Evolutionary conservation across 75 land plant genomes (phyloP).

Genomic region (Ceratopteris richardii): DNA sequence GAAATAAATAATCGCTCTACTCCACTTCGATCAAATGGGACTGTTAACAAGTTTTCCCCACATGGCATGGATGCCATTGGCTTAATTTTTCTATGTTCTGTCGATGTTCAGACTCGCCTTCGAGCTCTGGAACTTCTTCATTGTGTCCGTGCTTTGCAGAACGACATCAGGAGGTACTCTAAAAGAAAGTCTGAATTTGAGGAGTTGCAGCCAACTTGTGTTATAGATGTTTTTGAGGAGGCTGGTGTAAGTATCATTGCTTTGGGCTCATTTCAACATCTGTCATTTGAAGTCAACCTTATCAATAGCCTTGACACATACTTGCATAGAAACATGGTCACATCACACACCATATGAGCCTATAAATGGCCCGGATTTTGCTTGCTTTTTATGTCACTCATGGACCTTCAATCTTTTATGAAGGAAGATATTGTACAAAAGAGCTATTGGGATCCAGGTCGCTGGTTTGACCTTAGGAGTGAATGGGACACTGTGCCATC

Average conservation of each 20-base stretch:
- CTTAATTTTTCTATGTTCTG: slow-evolving; percentile 86
- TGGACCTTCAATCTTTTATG: no score
- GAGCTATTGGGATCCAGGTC: slow-evolving; percentile 96
- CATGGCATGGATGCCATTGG: slow-evolving; percentile 98
- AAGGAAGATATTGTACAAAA: slow-evolving; percentile 95
- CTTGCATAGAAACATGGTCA: no score
- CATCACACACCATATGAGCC: no score
- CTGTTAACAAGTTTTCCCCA: slow-evolving; percentile 54
- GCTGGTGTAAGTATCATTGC: slow-evolving; percentile 57
- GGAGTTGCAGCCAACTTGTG: slow-evolving; percentile 73
- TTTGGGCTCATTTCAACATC: no score
- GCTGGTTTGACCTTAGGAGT: slow-evolving; percentile 82
- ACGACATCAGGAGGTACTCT: slow-evolving; percentile 56
- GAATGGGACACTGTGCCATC: slow-evolving; percentile 78
- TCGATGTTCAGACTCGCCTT: slow-evolving; percentile 86
- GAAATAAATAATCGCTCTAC: slow-evolving; percentile 31
- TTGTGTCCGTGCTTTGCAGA: slow-evolving; percentile 83
- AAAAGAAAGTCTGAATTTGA: slow-evolving; percentile 28
- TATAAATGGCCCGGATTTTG: no score
- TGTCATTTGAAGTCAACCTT: no score
- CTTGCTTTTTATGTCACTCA: no score
- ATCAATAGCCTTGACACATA: no score
- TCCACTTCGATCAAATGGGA: slow-evolving; percentile 29
- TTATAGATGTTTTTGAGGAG: slow-evolving; percentile 98
- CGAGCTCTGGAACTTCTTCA: slow-evolving; percentile 87